Conservation (phyloP, 1,139 yeast species). For the Williopsis jadinii region DNA sequence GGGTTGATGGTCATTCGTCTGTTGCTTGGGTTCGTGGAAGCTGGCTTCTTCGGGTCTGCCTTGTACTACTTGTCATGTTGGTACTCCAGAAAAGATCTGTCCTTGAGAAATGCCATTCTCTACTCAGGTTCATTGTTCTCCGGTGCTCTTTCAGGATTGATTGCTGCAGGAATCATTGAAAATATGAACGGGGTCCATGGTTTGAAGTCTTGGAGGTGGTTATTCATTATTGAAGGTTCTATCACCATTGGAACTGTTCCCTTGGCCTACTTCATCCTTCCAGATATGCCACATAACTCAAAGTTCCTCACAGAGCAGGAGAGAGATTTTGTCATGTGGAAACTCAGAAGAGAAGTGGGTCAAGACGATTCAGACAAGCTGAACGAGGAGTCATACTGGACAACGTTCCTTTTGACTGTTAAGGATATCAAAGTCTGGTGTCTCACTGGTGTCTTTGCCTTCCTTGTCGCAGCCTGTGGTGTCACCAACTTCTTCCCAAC, state of each 20-base stretch:
- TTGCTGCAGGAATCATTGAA: conserved; percentile 34
- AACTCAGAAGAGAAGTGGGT: conserved; percentile 46
- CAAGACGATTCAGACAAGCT: conserved; percentile 44
- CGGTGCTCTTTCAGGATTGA: conserved; percentile 34
- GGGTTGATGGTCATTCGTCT: conserved; percentile 36
- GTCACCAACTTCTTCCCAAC: conserved; percentile 59
- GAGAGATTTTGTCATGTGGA: conserved; percentile 41
- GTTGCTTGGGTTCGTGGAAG: conserved; percentile 44
- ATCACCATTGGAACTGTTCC: conserved; percentile 28
- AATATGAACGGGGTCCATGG: conserved; percentile 26
- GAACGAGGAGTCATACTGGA: conserved; percentile 30
- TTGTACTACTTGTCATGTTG: conserved; percentile 27
- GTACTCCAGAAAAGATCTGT: conserved; percentile 30
- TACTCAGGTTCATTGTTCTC: conserved; percentile 27
- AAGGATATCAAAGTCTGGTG: conserved; percentile 42
- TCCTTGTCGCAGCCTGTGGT: conserved; percentile 51
- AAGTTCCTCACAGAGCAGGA: conserved; percentile 36
- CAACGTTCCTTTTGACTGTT: conserved; percentile 35
- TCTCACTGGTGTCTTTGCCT: conserved; percentile 38
- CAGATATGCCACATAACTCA: conserved; percentile 37
- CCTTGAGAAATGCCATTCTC: conserved; percentile 31
- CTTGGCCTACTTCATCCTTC: conserved; percentile 29
- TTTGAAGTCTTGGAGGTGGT: conserved; percentile 30
- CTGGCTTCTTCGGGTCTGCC: conserved; percentile 41
- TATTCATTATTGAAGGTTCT: conserved; percentile 34